Evolutionary conservation across 441 rosid genomes (phyloP).

Genomic region (Biscutella laevigata): DNA sequence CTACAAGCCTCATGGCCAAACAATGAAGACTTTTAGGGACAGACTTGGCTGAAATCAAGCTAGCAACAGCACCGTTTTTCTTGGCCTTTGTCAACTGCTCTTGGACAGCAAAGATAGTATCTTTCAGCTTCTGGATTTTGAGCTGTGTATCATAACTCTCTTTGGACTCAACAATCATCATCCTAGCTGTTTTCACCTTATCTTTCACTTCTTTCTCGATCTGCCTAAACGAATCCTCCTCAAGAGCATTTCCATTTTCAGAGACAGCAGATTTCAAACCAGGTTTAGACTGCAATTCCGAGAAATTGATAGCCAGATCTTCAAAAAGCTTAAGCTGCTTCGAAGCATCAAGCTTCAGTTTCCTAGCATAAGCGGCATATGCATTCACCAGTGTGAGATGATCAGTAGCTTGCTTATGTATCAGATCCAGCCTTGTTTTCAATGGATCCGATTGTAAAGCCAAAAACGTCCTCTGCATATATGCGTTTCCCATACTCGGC

Average conservation of each 20-base stretch:
- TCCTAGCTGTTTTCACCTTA: slow-evolving; percentile 53
- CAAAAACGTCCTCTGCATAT: slow-evolving; percentile 54
- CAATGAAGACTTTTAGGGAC: slow-evolving; percentile 89
- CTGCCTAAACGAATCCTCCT: slow-evolving; percentile 64
- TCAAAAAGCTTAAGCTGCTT: slow-evolving; percentile 63
- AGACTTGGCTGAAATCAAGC: slow-evolving; percentile 71
- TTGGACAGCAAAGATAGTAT: slow-evolving; percentile 73
- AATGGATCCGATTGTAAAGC: slow-evolving; percentile 77
- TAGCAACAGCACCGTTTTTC: slow-evolving; percentile 77
- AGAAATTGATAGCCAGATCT: slow-evolving; percentile 59
- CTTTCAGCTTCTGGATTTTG: slow-evolving; percentile 87
- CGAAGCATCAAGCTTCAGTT: slow-evolving; percentile 74
- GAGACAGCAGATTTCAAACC: slow-evolving; percentile 42
- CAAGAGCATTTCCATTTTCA: slow-evolving; percentile 37
- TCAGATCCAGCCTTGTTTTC: slow-evolving; percentile 66
- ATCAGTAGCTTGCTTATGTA: slow-evolving; percentile 82
- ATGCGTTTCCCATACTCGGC: slow-evolving; percentile 49
- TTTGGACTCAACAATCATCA: slow-evolving; percentile 66
- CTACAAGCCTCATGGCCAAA: slow-evolving; percentile 84
- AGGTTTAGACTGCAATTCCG: slow-evolving; percentile 47
- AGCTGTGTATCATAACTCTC: slow-evolving; percentile 87
- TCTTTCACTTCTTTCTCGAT: slow-evolving; percentile 92
- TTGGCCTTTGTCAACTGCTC: slow-evolving; percentile 71
- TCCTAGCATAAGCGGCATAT: slow-evolving; percentile 81
- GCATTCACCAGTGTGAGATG: slow-evolving; percentile 70